Base-by-base conservation (phyloP, 805 yeast species). In the Metschnikowia orientalis region DNA sequence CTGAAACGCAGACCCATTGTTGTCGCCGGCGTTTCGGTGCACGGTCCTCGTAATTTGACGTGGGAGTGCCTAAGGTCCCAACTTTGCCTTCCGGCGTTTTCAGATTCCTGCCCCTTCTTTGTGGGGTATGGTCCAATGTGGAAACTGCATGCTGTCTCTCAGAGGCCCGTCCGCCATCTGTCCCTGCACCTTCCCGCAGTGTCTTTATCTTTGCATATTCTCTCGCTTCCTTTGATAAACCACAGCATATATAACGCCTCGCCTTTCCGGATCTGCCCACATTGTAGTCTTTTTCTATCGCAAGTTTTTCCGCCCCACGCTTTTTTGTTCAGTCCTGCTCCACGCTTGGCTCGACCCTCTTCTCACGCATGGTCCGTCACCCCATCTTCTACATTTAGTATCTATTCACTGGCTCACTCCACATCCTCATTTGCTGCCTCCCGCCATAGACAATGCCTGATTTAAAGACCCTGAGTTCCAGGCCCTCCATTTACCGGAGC, bases 401-500 rank as follows among this genome's bases (percentile, higher is more conserved):
- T 11, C 16, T 12, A 20, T 21, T 22, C n/a, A 12, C 16, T 4
- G 28, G 6, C 19, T 6, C 24, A n/a, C 28, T 19, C 12, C n/a
- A 14, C 9, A 23, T 14, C 13, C 13, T 7, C 16, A 12, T 6
- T 7, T 14, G 28, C 28, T 9, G n/a, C 9, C 28, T n/a, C 19
- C 6, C 6, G n/a, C 18, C 18, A 9, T 9, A 19, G 15, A 24
- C 13, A 11, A 41, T 41, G 45, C 44, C 37, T 11, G 41, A 41
- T 18, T 28, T 41, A 21, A 42, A 42, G 34, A 33, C 45, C 6
- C 6, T 18, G 18, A 18, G 34, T 8, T 38, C 44, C 25, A 30
- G 46, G 34, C 48, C 48, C 7, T 34, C 40, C 28, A 44, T 42
- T 13, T 41, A 34, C 33, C 36, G 48, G 24, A 36, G 40, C 24